Percentiles rank a stretch among this genome's conserved stretches.
phyloP scores from a whole-genome alignment of 2,329 filamentous ascomycete species.

The Verticillium klebahnii region DNA sequence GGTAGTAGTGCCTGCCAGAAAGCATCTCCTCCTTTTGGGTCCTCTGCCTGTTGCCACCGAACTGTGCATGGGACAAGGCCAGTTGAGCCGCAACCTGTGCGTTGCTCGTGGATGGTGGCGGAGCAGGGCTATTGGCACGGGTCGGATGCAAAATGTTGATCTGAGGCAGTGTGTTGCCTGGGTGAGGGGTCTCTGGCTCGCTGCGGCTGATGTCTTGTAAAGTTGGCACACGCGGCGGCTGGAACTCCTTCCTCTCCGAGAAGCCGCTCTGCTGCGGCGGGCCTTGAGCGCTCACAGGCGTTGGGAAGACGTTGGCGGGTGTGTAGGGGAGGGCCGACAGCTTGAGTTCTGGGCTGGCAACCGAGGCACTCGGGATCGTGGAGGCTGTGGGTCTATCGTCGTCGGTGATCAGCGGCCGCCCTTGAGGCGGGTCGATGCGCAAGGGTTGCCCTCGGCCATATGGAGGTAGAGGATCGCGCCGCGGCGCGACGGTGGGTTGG shows the following conservation, averaged over 20 bases:
- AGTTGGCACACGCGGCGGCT: constrained; percentile 49
- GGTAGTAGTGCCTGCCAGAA: constrained; percentile 70
- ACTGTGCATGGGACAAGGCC: constrained; percentile 51
- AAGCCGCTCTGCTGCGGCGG: constrained; percentile 35
- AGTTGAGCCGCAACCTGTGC: constrained; percentile 55
- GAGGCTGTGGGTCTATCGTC: constrained; percentile 57
- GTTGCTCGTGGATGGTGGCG: constrained; percentile 34
- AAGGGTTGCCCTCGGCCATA: constrained; percentile 55
- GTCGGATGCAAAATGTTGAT: constrained; percentile 51
- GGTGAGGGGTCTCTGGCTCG: constrained; percentile 50
- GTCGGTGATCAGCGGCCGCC: constrained; percentile 48
- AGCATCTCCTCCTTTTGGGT: constrained; percentile 92
- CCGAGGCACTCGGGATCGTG: constrained; percentile 53
- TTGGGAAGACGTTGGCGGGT: constrained; percentile 53
- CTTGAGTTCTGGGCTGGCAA: constrained; percentile 57
- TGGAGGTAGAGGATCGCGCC: constrained; percentile 53
- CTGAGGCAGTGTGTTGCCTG: constrained; percentile 48
- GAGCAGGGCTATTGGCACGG: constrained; percentile 42
- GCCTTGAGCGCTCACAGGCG: constrained; percentile 55
- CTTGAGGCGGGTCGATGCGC: constrained; percentile 59
- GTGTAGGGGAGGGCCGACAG: constrained; percentile 54
- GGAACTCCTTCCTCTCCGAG: constrained; percentile 53
- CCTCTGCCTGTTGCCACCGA: constrained; percentile 30
- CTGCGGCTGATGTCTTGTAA: constrained; percentile 54
- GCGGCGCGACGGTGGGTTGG: constrained; percentile 28